These are phyloP conservation scores for Calonectria ilicicola DNA, from an alignment of 2,329 filamentous ascomycete genomes.

Conservation along the genomic window DNA sequence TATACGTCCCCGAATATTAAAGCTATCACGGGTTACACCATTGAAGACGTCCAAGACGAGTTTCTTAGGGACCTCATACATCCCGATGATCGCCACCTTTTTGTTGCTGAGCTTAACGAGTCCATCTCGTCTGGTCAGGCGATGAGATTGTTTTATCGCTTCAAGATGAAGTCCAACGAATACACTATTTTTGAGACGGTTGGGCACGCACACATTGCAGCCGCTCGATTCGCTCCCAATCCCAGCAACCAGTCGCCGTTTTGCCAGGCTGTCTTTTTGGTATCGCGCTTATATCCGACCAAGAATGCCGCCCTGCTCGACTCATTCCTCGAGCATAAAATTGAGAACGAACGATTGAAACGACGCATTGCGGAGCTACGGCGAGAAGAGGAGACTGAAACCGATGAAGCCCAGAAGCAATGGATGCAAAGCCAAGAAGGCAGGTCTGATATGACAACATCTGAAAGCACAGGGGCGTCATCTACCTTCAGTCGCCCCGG, in stretches of 20 bases:
- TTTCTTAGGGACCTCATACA: conserved; percentile 88
- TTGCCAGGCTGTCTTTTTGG: conserved; percentile 93
- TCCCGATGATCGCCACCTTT: conserved; percentile 84
- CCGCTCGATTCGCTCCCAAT: conserved; percentile 72
- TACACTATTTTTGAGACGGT: conserved; percentile 91
- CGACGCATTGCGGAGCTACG: conserved; percentile 88
- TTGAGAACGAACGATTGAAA: conserved; percentile 90
- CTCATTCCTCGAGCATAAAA: conserved; percentile 96
- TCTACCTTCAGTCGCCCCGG: conserved; percentile 48
- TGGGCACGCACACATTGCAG: conserved; percentile 89
- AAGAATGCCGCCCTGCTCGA: conserved; percentile 88
- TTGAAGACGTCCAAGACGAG: conserved; percentile 77
- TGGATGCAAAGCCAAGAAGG: conserved; percentile 70
- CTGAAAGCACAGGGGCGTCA: conserved; percentile 57
- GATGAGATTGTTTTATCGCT: conserved; percentile 87
- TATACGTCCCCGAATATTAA: conserved; percentile 87
- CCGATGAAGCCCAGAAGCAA: conserved; percentile 72
- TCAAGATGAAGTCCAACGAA: conserved; percentile 78
- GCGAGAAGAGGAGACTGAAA: conserved; percentile 85
- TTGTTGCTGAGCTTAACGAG: conserved; percentile 89
- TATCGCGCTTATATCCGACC: conserved; percentile 89
- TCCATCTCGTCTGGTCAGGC: conserved; percentile 84
- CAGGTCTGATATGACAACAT: conserved; percentile 64
- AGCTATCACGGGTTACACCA: conserved; percentile 79
- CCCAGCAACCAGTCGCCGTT: conserved; percentile 75